These are phyloP conservation scores for Suhomyces bolitotheri DNA, from an alignment of 1,139 yeast genomes.

Conservation along the genomic window DNA sequence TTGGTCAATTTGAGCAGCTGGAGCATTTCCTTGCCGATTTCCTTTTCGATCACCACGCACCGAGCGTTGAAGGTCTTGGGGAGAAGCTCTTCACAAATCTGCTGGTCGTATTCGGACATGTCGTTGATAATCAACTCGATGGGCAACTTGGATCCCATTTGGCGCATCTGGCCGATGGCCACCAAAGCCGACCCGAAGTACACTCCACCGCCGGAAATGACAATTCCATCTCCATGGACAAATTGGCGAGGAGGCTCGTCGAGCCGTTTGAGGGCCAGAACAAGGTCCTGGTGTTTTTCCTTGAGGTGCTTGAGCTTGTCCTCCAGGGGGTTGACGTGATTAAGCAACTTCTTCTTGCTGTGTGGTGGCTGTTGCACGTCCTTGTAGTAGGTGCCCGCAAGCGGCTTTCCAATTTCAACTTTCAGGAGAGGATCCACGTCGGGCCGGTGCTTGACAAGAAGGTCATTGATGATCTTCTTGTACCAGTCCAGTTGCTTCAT, in stretches of 20 bases:
- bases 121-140: conserved; percentile 36
- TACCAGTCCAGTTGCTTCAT: conserved; percentile 23
- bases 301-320: conserved; percentile 26
- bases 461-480: conserved; percentile 18
- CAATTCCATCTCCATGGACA: conserved; percentile 38
- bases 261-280: conserved; percentile 24
- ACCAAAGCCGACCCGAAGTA: conserved; percentile 33
- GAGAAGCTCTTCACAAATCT: conserved; percentile 33
- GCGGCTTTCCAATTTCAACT: conserved; percentile 24
- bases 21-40: conserved; percentile 27
- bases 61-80: conserved; percentile 30
- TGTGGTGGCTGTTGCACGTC: conserved; percentile 18
- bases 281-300: conserved; percentile 28
- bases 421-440: conserved; percentile 20
- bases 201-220: conserved; percentile 33
- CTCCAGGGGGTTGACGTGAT: conserved; percentile 22
- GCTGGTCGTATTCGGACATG: conserved; percentile 25
- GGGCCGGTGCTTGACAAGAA: conserved; percentile 15
- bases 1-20: conserved; percentile 21
- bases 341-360: conserved; percentile 19
- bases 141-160: conserved; percentile 36
- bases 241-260: conserved; percentile 27
- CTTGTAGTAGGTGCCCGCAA: conserved; percentile 21
- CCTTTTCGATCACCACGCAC: conserved; percentile 34
- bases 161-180: conserved; percentile 33